These are phyloP conservation scores for Vanderwaltozyma polyspora DNA, from an alignment of 805 yeast genomes.

Conservation along the genomic window DNA sequence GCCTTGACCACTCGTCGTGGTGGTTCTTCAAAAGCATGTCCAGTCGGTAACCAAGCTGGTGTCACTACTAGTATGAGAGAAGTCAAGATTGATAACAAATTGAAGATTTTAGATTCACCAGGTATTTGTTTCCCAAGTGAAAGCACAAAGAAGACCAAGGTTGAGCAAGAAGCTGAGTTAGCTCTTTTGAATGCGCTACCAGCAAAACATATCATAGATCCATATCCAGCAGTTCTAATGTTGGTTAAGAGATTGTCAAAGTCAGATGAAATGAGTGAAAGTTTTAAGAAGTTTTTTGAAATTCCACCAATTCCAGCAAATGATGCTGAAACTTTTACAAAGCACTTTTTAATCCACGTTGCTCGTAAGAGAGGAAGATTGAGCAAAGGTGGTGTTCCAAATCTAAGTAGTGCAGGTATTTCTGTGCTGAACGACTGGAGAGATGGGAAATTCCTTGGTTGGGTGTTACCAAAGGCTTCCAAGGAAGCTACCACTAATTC, in stretches of 20 bases:
- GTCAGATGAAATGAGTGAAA: slow-evolving; percentile 64
- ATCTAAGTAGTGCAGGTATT: slow-evolving; percentile 72
- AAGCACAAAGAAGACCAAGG: slow-evolving; percentile 39
- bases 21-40: slow-evolving; percentile 66
- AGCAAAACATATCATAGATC: slow-evolving; percentile 74
- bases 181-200: slow-evolving; percentile 84
- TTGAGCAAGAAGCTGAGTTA: slow-evolving; percentile 76
- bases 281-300: slow-evolving; percentile 60
- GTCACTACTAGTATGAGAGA: too few species aligned
- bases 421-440: slow-evolving; percentile 90
- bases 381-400: slow-evolving; percentile 88
- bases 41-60: slow-evolving; percentile 97
- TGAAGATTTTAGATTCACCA: too few species aligned
- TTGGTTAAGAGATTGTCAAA: slow-evolving; percentile 67
- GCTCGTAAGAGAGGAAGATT: slow-evolving; percentile 89
- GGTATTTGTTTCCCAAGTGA: too few species aligned
- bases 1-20: slow-evolving; percentile 71
- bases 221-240: slow-evolving; percentile 67
- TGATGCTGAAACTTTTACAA: slow-evolving; percentile 67
- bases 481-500: slow-evolving; percentile 25
- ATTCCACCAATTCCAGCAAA: slow-evolving; percentile 69
- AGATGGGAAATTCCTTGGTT: slow-evolving; percentile 87
- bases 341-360: slow-evolving; percentile 80
- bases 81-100: too few species aligned
- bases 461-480: slow-evolving; percentile 66